phyloP scores from a whole-genome alignment of 352 stramenopile genomes.

The Phytopythium kandeliae region DNA sequence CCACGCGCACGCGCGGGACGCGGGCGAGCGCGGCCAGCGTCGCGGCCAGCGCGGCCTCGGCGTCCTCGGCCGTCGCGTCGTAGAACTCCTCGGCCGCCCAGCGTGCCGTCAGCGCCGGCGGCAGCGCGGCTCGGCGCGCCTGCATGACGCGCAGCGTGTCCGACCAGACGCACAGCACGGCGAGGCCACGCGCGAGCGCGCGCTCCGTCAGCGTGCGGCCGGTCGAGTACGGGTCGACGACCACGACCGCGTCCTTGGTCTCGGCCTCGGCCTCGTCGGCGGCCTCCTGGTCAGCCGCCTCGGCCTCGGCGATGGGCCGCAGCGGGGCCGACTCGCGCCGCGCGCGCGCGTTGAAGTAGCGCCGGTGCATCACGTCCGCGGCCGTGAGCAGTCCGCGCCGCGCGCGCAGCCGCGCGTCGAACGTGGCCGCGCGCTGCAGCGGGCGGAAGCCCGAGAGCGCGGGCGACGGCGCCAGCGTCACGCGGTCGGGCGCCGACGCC shows the following conservation, averaged over 20 bases:
- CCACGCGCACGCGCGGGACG: conserved; percentile 25
- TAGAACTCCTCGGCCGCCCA: no score
- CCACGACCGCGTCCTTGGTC: no score
- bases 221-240: conserved; percentile 95
- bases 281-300: no score
- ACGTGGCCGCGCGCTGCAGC: conserved; percentile 73
- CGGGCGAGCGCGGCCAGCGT: conserved; percentile 38
- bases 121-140: conserved; percentile 66
- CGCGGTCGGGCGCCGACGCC: conserved; percentile 13
- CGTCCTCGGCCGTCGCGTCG: conserved; percentile 66
- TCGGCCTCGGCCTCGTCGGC: no score
- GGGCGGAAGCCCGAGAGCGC: conserved; percentile 64
- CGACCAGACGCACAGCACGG: conserved; percentile 85
- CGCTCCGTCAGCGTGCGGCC: conserved; percentile 90
- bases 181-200: conserved; percentile 83
- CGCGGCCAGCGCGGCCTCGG: conserved; percentile 38
- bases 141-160: conserved; percentile 80
- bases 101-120: conserved; percentile 65
- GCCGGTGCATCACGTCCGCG: conserved; percentile 73
- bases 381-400: conserved; percentile 56
- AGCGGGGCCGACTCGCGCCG: conserved; percentile 35
- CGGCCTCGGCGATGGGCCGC: conserved; percentile 57
- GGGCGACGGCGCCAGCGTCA: conserved; percentile 39
- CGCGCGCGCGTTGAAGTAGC: conserved; percentile 82
- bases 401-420: conserved; percentile 60